These are phyloP conservation scores for Colletotrichum kahawae DNA, from an alignment of 2,329 filamentous ascomycete species.

Conservation along the genomic window DNA sequence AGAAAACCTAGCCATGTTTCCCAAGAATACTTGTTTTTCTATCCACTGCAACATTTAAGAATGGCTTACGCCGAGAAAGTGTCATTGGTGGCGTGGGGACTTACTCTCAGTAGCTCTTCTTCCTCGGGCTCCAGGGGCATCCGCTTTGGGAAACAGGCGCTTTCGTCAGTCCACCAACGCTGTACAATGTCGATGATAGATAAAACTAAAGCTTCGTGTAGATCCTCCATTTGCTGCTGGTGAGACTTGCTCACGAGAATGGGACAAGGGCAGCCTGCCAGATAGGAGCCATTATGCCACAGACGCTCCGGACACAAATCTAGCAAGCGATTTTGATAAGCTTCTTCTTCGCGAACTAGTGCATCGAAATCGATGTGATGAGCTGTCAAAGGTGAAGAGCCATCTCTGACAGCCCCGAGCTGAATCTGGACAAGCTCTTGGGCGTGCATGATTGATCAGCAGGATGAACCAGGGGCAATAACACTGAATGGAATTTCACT, in stretches of 20 bases:
- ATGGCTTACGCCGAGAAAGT: background rate
- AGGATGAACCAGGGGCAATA: no score
- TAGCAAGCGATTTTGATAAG: constrained; percentile 24
- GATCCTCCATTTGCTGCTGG: constrained; percentile 29
- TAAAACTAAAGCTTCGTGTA: constrained; percentile 35
- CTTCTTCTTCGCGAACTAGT: background rate
- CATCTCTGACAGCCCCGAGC: background rate
- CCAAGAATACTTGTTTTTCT: constrained; percentile 28
- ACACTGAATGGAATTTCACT: no score
- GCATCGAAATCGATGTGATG: background rate
- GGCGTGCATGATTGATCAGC: background rate
- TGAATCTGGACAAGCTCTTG: background rate
- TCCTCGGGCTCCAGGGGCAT: constrained; percentile 38
- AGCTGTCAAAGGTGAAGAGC: no score
- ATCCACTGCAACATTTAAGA: constrained; percentile 30
- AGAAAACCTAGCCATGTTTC: constrained; percentile 27
- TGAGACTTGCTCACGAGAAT: constrained; percentile 36
- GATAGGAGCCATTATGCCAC: constrained; percentile 34
- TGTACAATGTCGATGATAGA: constrained; percentile 40
- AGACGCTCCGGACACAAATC: constrained; percentile 27
- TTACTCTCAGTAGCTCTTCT: constrained; percentile 33
- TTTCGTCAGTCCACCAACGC: constrained; percentile 41
- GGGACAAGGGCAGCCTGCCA: constrained; percentile 33
- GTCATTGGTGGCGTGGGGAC: background rate
- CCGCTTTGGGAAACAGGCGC: constrained; percentile 32